Percentiles rank a stretch among this genome's conserved stretches.
phyloP scores from a whole-genome alignment of 2,329 filamentous ascomycete genomes.

The Colletotrichum sp. region DNA sequence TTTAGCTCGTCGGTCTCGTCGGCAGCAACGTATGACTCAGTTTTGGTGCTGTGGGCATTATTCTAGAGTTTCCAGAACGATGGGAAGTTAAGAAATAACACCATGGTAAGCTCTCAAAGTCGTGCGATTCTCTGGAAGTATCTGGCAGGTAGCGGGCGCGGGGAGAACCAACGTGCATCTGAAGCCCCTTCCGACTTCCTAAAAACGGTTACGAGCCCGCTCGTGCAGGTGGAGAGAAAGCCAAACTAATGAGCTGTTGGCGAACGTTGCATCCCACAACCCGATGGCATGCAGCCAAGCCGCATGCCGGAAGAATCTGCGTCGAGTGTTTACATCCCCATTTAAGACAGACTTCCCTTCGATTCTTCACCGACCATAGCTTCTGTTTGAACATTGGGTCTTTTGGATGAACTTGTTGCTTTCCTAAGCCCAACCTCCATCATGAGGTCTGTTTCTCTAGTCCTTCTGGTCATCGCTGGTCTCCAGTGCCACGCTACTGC shows the following conservation, averaged over 20 bases:
- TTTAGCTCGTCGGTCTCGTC: not conserved
- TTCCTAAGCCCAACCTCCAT: fast-evolving
- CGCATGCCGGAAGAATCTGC: not conserved
- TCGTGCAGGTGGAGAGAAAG: not conserved
- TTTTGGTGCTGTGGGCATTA: not conserved
- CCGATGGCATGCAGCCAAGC: not conserved
- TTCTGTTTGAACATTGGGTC: not conserved
- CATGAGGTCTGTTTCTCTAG: not conserved
- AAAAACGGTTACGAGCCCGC: not conserved
- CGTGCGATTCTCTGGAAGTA: not conserved
- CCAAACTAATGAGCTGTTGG: not conserved
- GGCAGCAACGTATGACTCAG: not conserved
- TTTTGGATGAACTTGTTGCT: fast-evolving
- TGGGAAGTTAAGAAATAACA: fast-evolving
- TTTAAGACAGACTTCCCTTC: not conserved
- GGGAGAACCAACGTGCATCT: not conserved
- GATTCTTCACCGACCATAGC: conserved; percentile 14
- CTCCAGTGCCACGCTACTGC: too few species aligned
- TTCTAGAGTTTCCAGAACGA: not conserved
- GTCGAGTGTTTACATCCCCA: not conserved
- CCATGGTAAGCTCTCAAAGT: not conserved
- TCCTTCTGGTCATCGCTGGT: not conserved
- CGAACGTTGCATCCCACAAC: not conserved
- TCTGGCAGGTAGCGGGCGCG: too few species aligned
- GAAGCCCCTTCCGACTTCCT: not conserved